Evolutionary conservation across 306 rosid genomes (phyloP).

Genomic region (Sphenostylis stenocarpa): DNA sequence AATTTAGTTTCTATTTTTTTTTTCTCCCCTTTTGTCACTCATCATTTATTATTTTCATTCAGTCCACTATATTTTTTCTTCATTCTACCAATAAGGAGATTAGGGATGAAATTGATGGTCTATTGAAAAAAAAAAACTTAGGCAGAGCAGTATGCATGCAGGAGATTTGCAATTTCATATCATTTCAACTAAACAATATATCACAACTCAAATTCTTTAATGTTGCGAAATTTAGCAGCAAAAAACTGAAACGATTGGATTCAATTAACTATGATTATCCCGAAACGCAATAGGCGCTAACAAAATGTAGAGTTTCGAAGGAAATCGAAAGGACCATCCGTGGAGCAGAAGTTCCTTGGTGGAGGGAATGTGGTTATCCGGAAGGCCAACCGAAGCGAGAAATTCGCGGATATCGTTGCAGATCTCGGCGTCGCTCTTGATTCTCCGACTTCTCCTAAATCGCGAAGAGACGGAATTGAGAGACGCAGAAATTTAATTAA

Average conservation of each 20-base stretch:
- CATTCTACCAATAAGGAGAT: neutral
- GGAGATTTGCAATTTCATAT: neutral
- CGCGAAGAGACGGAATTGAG: neutral
- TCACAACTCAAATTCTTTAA: neutral
- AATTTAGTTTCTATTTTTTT: too few relatives aligned
- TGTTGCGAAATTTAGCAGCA: neutral
- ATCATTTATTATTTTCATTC: neutral
- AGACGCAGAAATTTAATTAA: neutral
- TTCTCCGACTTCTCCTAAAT: slow-evolving; percentile 54
- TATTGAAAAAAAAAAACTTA: neutral
- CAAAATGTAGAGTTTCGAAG: neutral
- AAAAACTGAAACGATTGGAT: neutral
- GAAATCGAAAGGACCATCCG: slow-evolving; percentile 62
- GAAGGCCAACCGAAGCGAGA: slow-evolving; percentile 59
- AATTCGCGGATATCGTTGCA: slow-evolving; percentile 68
- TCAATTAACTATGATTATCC: neutral
- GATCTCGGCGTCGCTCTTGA: slow-evolving; percentile 76
- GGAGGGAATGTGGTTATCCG: slow-evolving; percentile 67
- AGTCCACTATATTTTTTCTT: neutral
- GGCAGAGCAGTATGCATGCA: neutral
- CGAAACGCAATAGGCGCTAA: neutral
- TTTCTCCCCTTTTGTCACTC: neutral
- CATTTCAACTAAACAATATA: neutral
- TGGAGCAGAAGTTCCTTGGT: slow-evolving; percentile 70
- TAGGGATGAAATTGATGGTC: neutral